Base-by-base conservation (phyloP, 306 rosid species). In the Sindora glabra region DNA sequence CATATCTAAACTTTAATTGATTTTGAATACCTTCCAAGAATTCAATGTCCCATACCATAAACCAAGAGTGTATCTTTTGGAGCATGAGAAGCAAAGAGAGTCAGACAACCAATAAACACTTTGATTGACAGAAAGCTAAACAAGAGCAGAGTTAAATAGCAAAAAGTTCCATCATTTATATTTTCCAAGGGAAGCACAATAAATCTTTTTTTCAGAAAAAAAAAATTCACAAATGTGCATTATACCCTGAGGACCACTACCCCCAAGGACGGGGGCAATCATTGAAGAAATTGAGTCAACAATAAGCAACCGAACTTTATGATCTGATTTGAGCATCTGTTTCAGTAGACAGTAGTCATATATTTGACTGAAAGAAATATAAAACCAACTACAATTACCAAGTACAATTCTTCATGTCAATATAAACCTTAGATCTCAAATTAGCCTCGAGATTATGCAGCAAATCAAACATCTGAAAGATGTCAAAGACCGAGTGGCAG, bases 261-360 rank as follows among this genome's bases (percentile, higher is more conserved):
- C 86, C 63, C 95, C 90, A 56, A 90, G 96, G 77, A 90, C 73
- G 30, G 95, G 97, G 42, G 91, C 75, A 48, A 90, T 77, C 59
- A 90, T 73, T 34, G 97, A 85, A 50, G 97, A 87, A 67, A 90
- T 71, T 9, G 91, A 90, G 71, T 90, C 97, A 57, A 90, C 49
- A 69, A 90, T 77, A 68, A 90, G 83, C 74, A 90, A 72, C 61
- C 57, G 89, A 76, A 77, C 81, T 36, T 64, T 78, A 48, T 17
- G 69, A 58, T 76, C 79, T 56, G 75, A 80, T 62, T 64, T 68
- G 48, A 62, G 71, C 69, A 62, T 74, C 79, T 76, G 75, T 62
- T 62, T 48, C 70, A 48, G 56, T 59, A 69, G 64, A 54, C 48
- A 59, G 41, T 39, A 65, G 36, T 29, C 40, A 68, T 60, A 65